Base-by-base conservation (phyloP, 352 stramenopile genomes). In the Phytophthora sansomeana region DNA sequence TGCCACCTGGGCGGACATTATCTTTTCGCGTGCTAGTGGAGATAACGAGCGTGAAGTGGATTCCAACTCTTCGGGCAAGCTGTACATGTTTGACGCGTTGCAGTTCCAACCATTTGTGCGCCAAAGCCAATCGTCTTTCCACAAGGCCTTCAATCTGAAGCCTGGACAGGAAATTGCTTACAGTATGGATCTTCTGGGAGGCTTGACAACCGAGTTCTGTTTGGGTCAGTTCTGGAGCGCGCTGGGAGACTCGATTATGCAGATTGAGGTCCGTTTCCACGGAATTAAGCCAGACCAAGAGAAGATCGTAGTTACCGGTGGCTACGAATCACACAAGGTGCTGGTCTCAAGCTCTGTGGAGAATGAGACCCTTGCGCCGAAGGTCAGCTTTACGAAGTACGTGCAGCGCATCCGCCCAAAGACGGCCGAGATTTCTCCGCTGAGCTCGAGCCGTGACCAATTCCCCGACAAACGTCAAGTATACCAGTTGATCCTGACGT, bases 151-250 rank as follows among this genome's bases (percentile, higher is more conserved):
- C 30, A 82, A 85, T 47, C 56, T 96, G 36, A 84, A 83, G 14
- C 76, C 81, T 6, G 87, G 81, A 16, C 75, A 92, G 33, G 83
- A 93, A 58, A 54, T 86, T 13, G 58, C 72, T 3, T 91, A 87
- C 59, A 93, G 80, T 35, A 80, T 98, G 42, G 79, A 92, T 55
- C 59, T 97, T 7, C 38, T 85, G 13, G 89, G 80, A 4, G 87
- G 78, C 1, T 69, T 91, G n/a, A 97, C 89, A 14, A 79, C 93
- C 21, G 93, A 98, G 52, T 80, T 98, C 30, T 95, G 85, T 47
- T 72, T 98, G 52, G 89, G 87, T 29, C 93, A 98, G 54, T 97
- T 96, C 68, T 97, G 92, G 92, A 97, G 83, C 54, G 77, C 87
- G 1, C 74, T 97, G 19, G 93, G 93, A 11, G 77, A 91, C 58